Evolutionary conservation across 2,329 filamentous ascomycete species (phyloP).

Genomic region (Torrubiella hemipterigena): DNA sequence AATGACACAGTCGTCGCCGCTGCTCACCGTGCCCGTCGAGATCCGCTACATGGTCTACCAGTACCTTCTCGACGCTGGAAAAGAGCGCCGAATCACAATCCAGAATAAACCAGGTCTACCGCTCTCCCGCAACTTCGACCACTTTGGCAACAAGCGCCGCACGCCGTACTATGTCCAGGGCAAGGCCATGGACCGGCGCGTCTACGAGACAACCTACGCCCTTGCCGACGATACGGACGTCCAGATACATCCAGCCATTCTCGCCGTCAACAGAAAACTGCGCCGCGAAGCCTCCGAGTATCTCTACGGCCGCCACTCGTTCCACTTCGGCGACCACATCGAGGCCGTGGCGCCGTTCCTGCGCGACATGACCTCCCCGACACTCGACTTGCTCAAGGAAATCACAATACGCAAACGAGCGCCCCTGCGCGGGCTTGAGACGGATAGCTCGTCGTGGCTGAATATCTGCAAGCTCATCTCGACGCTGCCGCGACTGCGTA

Average conservation of each 20-base stretch:
- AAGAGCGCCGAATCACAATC: conserved; percentile 24
- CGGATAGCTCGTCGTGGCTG: conserved; percentile 31
- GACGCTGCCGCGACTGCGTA: conserved; percentile 40
- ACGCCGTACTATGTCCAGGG: conserved; percentile 29
- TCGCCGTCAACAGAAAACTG: conserved; percentile 33
- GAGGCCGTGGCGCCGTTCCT: conserved; percentile 51
- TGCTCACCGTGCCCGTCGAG: conserved; percentile 26
- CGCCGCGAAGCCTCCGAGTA: conserved; percentile 43
- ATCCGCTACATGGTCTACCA: conserved; percentile 31
- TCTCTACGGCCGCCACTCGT: conserved; percentile 43
- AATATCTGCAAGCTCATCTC: conserved; percentile 29
- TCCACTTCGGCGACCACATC: conserved; percentile 47
- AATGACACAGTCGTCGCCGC: conserved; percentile 4
- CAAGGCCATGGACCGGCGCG: conserved; percentile 24
- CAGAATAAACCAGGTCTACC: conserved; percentile 23
- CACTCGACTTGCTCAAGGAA: conserved; percentile 32
- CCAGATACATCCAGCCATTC: conserved; percentile 30
- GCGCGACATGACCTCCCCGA: conserved; percentile 37
- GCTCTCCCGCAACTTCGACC: background rate
- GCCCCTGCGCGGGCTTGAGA: conserved; percentile 29
- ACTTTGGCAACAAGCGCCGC: conserved; percentile 11
- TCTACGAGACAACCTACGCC: conserved; percentile 41
- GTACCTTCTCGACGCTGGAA: conserved; percentile 29
- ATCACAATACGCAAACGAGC: conserved; percentile 43
- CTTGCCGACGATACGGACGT: conserved; percentile 9